These are phyloP conservation scores for Coemansia sp. DNA, from an alignment of 192 early-diverging fungal genomes.

Conservation along the genomic window DNA sequence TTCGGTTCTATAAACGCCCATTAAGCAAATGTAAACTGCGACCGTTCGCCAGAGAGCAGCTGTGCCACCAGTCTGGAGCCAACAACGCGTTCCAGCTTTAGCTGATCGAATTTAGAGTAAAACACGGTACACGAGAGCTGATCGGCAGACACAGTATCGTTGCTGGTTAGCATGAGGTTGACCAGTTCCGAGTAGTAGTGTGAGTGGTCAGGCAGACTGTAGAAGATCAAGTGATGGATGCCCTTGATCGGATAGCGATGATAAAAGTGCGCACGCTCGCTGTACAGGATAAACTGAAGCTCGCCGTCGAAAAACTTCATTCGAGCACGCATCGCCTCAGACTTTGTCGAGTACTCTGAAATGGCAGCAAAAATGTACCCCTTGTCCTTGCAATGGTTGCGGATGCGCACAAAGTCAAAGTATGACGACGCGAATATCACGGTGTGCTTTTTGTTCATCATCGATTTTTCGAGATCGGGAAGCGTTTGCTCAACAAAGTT, in stretches of 20 bases:
- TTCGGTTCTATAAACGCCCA: neutral
- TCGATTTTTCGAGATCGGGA: slow-evolving; percentile 53
- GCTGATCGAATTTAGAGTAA: slow-evolving; percentile 79
- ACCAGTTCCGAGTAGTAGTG: slow-evolving; percentile 89
- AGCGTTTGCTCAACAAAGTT: slow-evolving; percentile 75
- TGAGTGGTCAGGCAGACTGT: slow-evolving; percentile 82
- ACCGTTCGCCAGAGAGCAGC: slow-evolving; percentile 68
- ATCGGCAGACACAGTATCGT: slow-evolving; percentile 51
- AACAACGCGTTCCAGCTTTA: slow-evolving; percentile 87
- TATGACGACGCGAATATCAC: slow-evolving; percentile 89
- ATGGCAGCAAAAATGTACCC: slow-evolving; percentile 74
- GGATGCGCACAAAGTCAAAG: slow-evolving; percentile 93
- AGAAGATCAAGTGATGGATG: slow-evolving; percentile 83
- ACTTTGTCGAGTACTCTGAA: slow-evolving; percentile 84
- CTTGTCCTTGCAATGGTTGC: slow-evolving; percentile 83
- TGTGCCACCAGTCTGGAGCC: slow-evolving; percentile 72
- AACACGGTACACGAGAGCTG: slow-evolving; percentile 63
- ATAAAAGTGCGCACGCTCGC: slow-evolving; percentile 98
- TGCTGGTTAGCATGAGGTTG: slow-evolving; percentile 60
- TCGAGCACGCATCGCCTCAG: slow-evolving; percentile 77
- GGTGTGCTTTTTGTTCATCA: slow-evolving; percentile 59
- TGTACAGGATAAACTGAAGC: slow-evolving; percentile 74
- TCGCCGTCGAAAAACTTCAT: slow-evolving; percentile 80
- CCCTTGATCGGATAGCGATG: slow-evolving; percentile 83
- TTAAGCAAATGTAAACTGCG: slow-evolving; percentile 59